phyloP scores from a whole-genome alignment of 352 stramenopile genomes.

The Globisporangium camurandrum region DNA sequence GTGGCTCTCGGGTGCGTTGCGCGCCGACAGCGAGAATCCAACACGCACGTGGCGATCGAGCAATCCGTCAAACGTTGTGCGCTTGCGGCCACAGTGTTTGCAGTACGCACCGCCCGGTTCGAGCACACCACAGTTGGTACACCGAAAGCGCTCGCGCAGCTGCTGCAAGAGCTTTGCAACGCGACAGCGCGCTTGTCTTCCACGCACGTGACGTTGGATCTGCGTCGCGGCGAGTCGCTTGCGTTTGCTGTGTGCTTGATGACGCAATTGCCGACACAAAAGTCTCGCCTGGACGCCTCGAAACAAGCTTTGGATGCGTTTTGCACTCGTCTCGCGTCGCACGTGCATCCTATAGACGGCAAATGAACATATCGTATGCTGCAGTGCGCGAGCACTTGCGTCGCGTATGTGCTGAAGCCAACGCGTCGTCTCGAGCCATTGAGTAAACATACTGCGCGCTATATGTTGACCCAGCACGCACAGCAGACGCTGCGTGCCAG shows the following conservation, averaged over 20 bases:
- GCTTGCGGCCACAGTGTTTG: conserved; percentile 51
- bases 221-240: conserved; percentile 9
- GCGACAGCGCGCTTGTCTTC: conserved; percentile 13
- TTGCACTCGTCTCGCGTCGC: neutral
- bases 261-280: neutral
- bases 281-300: conserved; percentile 2
- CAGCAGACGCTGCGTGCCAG: neutral
- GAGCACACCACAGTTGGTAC: conserved; percentile 45
- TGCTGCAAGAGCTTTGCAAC: conserved; percentile 18
- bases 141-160: conserved; percentile 42
- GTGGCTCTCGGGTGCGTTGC: neutral
- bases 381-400: conserved; percentile 3
- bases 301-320: conserved; percentile 13
- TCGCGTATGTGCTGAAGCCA: neutral
- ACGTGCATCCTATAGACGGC: neutral
- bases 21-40: neutral
- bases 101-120: conserved; percentile 55
- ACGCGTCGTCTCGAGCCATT: neutral
- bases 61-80: conserved; percentile 22
- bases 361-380: conserved; percentile 9
- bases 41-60: neutral
- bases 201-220: conserved; percentile 24
- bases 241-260: neutral
- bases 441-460: no score
- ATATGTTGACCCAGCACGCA: no score